Evolutionary conservation across 768 basidiomycete species (phyloP).

Genomic region (Kwoniella dendrophila): DNA sequence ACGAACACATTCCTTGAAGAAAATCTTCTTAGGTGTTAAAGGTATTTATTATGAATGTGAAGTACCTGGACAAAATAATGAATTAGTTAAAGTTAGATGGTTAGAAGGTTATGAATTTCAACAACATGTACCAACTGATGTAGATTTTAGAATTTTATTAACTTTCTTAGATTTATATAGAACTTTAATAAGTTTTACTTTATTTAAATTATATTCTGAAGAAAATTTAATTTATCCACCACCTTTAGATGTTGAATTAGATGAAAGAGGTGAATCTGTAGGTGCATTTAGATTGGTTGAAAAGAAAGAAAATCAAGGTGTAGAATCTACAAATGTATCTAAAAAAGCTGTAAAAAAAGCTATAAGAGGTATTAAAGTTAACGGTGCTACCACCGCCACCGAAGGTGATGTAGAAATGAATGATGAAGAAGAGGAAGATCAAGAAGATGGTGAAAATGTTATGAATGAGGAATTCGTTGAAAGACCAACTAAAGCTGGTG

Average conservation of each 20-base stretch:
- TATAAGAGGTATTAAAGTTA: conserved; percentile 60
- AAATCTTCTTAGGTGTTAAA: conserved; percentile 94
- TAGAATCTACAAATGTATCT: conserved; percentile 60
- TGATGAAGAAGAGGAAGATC: conserved; percentile 34
- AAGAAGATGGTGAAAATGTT: conserved; percentile 39
- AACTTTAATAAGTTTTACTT: conserved; percentile 89
- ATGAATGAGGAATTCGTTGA: conserved; percentile 56
- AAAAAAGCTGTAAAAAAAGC: conserved; percentile 64
- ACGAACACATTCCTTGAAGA: conserved; percentile 78
- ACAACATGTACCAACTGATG: conserved; percentile 89
- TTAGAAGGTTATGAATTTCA: conserved; percentile 97
- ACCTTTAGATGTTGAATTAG: conserved; percentile 75
- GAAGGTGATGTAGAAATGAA: conserved; percentile 45
- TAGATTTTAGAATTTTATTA: conserved; percentile 95
- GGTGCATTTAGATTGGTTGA: conserved; percentile 79
- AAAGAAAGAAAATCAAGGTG: conserved; percentile 54
- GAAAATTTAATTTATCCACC: conserved; percentile 92
- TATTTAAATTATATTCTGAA: conserved; percentile 98
- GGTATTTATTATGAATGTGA: conserved; percentile 98
- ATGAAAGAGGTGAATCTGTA: conserved; percentile 84
- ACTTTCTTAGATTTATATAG: conserved; percentile 98
- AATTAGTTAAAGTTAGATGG: conserved; percentile 79
- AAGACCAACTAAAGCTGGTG: conserved; percentile 51
- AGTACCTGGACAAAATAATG: conserved; percentile 69
- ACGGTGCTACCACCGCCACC: conserved; percentile 38